Evolutionary conservation across 345 rosid species (phyloP).

Genomic region (Stellera chamaejasme): DNA sequence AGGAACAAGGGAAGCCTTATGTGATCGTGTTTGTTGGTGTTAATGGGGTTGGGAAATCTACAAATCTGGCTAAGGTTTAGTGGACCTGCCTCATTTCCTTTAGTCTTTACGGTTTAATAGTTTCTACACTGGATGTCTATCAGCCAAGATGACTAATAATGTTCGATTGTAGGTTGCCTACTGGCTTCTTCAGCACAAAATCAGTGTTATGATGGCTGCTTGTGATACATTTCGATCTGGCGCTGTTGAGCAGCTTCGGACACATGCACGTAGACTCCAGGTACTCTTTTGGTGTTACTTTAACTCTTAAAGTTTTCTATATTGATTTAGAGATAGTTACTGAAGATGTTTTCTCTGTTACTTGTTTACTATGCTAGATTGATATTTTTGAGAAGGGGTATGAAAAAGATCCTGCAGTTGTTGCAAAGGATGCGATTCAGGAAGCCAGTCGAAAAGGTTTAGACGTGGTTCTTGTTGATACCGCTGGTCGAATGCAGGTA

Average conservation of each 20-base stretch:
- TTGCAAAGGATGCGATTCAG: slow-evolving; percentile 97
- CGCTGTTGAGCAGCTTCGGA: slow-evolving; percentile 95
- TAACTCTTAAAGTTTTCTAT: no score
- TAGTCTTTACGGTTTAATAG: background rate
- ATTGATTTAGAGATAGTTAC: background rate
- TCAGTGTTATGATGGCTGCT: slow-evolving; percentile 98
- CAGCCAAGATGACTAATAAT: slow-evolving; percentile 2
- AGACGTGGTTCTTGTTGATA: slow-evolving; percentile 97
- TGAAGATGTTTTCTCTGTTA: slow-evolving; percentile 4
- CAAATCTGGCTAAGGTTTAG: slow-evolving; percentile 82
- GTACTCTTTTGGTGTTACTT: slow-evolving; percentile 22
- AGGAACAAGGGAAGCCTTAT: slow-evolving; percentile 87
- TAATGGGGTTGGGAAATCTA: slow-evolving; percentile 98
- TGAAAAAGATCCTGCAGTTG: slow-evolving; percentile 97
- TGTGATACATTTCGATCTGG: slow-evolving; percentile 99
- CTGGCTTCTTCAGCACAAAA: slow-evolving; percentile 94
- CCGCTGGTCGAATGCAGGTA: slow-evolving; percentile 99
- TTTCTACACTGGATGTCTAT: background rate
- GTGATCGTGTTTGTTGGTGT: slow-evolving; percentile 97
- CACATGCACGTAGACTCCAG: slow-evolving; percentile 98
- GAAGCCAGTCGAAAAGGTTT: slow-evolving; percentile 81
- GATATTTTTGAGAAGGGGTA: slow-evolving; percentile 98
- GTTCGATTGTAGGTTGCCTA: slow-evolving; percentile 63
- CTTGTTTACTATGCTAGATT: slow-evolving; percentile 33
- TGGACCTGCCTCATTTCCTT: background rate